Evolutionary conservation across 352 stramenopile genomes (phyloP), one percentile per base, ranked within the genome.

Genomic region (Halophytophthora polymorphica): DNA sequence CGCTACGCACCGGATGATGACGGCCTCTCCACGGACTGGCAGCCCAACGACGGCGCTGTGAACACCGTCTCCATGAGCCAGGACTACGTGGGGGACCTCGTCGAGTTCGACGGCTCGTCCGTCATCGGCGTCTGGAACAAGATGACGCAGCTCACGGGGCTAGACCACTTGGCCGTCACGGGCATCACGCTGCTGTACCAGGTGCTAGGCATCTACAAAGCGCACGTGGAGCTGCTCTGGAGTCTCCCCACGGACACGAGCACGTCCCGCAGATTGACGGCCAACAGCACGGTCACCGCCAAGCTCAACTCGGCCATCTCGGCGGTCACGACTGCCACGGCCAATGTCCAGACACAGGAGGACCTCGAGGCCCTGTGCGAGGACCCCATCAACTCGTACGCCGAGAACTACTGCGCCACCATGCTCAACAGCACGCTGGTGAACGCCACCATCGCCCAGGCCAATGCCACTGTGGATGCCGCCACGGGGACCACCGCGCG

Each of bases 31-130:
- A 69, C 66, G 0, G 56, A 65, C 40, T 84, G 73, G 73, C 73
- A 77, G 50, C 53, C 49, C 0, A 84, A 81, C 41, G 73, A 83
- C 34, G 73, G 73, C 14, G 60, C 69, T 25, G 73, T 81, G 3
- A 77, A 77, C 61, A 75, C 63, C 0, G 57, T 69, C 34, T 85
- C 73, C 8, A 74, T 77, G 70, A 62, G 38, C 35, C 69, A 72
- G 36, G 70, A 81, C 53, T 60, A 58, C 17, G 58, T 66, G 1
- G 72, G 70, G n/a, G 49, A 66, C 19, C 45, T 69, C 14, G 56
- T 67, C 1, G 58, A 55, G 18, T 83, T 69, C 51, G 53, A 64
- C 28, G 69, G 69, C 13, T 53, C 50, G 39, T 64, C 69, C 2
- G 44, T 58, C 6, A 55, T 64, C 12, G 73, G 73, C 38, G 61